Base-by-base conservation (phyloP, 169 alveolate species). In the Plasmodium coatneyi region DNA sequence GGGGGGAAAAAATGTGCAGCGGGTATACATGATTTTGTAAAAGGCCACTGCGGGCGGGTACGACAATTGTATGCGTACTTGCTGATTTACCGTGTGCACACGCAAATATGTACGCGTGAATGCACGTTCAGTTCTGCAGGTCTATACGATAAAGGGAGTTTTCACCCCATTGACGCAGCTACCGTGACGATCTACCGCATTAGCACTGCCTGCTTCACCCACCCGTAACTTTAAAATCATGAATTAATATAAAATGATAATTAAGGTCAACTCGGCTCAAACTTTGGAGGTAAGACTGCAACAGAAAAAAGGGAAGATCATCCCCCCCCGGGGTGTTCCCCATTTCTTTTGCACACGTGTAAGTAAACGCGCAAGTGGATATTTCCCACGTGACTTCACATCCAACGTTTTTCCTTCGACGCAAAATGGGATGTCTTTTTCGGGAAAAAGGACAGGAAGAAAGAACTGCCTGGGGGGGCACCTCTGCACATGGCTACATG, bases 221-320 rank as follows among this genome's bases (percentile, higher is more conserved):
- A 60, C 14, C 32, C 28, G 39, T 78, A 78, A 78, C 83, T 78
- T 76, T 39, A 78, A 87, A 79, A 87, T 87, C 93, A 87, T 87
- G 93, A 87, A 66, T 54, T 87, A 87, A 87, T 87, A 71, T 87
- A 87, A 87, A 87, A 87, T 87, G 93, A 79, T 84, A 84, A 72
- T 78, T 87, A 87, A 87, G 49, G 93, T 60, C 46, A 54, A 78
- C 81, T 76, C 93, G 93, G 84, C 81, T 87, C 87, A 87, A 87
- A 78, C 49, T 5, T 80, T 41, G 89, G 89, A 87, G 93, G 93
- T 87, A 87, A 87, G 81, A 78, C 46, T 9, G 25, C 71, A 83
- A 32, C 71, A 25, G 36, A 54, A 80, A 80, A 80, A 32, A 52
- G n/a, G 36, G 32, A 60, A 19, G n/a, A 19, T 6, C 74, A 5